Conservation (phyloP, 1,139 yeast genomes). For the Kurtzmaniella quercitrusa region DNA sequence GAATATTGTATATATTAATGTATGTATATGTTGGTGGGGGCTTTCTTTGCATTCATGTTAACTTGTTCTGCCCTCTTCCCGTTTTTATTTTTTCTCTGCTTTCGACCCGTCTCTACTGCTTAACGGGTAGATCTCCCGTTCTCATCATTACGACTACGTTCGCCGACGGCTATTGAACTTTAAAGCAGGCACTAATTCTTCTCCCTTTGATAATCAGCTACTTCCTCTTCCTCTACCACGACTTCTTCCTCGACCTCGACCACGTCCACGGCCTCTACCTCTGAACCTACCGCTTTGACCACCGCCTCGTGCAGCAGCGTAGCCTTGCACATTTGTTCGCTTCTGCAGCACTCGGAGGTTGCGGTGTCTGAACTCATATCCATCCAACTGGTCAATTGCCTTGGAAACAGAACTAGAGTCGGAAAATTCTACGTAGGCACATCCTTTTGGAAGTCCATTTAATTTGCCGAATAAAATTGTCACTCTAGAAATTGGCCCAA, state of each 20-base stretch:
- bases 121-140: no score
- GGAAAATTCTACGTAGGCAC: slow-evolving; percentile 41
- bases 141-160: no score
- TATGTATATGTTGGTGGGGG: no score
- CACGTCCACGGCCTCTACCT: slow-evolving; percentile 17
- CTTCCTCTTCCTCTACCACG: slow-evolving; percentile 17
- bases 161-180: no score
- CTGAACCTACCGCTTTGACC: slow-evolving; percentile 21
- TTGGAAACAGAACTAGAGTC: slow-evolving; percentile 22
- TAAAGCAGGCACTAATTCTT: no score
- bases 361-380: slow-evolving; percentile 32
- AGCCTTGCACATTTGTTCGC: slow-evolving; percentile 39
- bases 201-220: background rate
- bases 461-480: slow-evolving; percentile 37
- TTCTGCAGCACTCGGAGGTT: slow-evolving; percentile 34
- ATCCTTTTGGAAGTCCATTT: slow-evolving; percentile 42
- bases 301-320: slow-evolving; percentile 18
- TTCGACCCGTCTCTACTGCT: no score
- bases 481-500: slow-evolving; percentile 34
- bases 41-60: no score
- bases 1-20: no score
- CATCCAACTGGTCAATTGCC: slow-evolving; percentile 36
- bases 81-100: no score
- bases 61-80: no score
- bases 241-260: slow-evolving; percentile 15